Evolutionary conservation across 1,284 basidiomycete genomes (phyloP), one percentile per base, ranked within the genome.

Genomic region (Cryptococcus depauperatus): DNA sequence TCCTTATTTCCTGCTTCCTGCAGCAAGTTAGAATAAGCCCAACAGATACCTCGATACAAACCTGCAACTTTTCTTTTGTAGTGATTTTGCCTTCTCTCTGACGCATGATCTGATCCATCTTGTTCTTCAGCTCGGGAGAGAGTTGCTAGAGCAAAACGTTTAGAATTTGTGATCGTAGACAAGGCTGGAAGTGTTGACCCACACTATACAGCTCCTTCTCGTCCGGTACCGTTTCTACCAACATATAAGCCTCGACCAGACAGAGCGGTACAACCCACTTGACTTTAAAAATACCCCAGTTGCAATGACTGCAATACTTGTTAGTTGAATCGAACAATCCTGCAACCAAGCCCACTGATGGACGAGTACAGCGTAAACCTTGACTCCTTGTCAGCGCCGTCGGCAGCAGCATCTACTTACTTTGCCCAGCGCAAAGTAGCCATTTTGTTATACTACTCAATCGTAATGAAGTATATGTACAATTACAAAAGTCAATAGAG

Each of bases 171-270:
- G n/a, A n/a, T n/a, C n/a, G n/a, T n/a, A n/a, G n/a, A n/a, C n/a
- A n/a, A n/a, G n/a, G n/a, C n/a, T n/a, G n/a, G n/a, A 1, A 21
- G 13, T 25, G 16, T 19, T 16, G 34, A 54, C 61, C 38, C 37
- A 65, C 66, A 32, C 64, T 54, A 55, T 70, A 70, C 28, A 67
- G 59, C 44, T 70, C 58, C 41, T 70, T 55, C 39, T 69, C 67
- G 18, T 51, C 58, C 13, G 68, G 68, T 22, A 64, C 65, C 11
- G 61, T 58, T 16, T 19, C 19, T 13, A 22, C 8, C 30, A 40
- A 23, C 43, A 21, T 45, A 39, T 37, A 22, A 8, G 18, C 18
- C 35, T 28, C 18, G 25, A n/a, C 21, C 16, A 21, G 26, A 14
- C 2, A 41, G 30, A 18, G 11, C 23, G 14, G 23, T 23, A n/a